Conservation (phyloP, 768 basidiomycete genomes). For the Calocybe indica region DNA sequence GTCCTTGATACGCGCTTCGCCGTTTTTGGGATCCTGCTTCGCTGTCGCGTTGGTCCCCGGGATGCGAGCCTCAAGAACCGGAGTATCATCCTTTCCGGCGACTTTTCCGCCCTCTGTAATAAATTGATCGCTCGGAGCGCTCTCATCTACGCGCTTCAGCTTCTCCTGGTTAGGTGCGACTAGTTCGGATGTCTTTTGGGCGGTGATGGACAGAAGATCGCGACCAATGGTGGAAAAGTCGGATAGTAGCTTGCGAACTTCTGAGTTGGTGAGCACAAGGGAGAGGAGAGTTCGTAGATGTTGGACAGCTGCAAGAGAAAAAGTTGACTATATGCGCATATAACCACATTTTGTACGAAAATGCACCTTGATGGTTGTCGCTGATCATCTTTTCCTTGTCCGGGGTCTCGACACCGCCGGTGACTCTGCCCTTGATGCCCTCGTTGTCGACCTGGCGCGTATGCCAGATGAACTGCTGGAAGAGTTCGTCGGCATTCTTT, state of each 20-base stretch:
- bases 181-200: conserved; percentile 60
- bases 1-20: conserved; percentile 20
- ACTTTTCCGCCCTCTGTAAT: conserved; percentile 36
- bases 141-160: conserved; percentile 60
- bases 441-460: conserved; percentile 47
- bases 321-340: not conserved
- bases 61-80: conserved; percentile 23
- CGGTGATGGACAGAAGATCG: conserved; percentile 74
- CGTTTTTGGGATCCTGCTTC: conserved; percentile 45
- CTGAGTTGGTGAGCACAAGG: conserved; percentile 88
- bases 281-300: conserved; percentile 86
- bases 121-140: conserved; percentile 66
- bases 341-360: not conserved
- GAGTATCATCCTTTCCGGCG: conserved; percentile 25
- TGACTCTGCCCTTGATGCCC: conserved; percentile 2
- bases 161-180: conserved; percentile 62
- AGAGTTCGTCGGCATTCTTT: conserved; percentile 88
- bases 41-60: conserved; percentile 25
- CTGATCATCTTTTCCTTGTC: conserved; percentile 44
- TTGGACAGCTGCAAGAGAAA: conserved; percentile 49
- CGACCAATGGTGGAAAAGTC: conserved; percentile 77
- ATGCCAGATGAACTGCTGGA: conserved; percentile 88
- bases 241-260: conserved; percentile 82
- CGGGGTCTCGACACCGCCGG: conserved; percentile 26
- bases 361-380: conserved; percentile 61